These are phyloP conservation scores for Hemisphaericaspora subhashii DNA, from an alignment of 1,139 yeast species.

Conservation along the genomic window DNA sequence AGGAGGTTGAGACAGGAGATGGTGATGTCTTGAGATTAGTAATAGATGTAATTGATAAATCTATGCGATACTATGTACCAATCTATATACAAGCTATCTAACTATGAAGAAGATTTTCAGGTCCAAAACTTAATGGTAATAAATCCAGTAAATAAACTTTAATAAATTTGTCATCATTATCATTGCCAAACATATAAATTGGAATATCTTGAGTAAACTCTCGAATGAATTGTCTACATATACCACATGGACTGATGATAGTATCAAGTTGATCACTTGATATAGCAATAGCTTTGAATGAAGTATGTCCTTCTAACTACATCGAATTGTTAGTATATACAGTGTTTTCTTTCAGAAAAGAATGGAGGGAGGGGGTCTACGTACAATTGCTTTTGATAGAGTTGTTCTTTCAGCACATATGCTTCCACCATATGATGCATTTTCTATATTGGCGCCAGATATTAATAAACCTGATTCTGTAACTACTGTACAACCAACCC, in stretches of 20 bases:
- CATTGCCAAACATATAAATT: constrained; percentile 59
- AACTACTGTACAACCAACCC: constrained; percentile 80
- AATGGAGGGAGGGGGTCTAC: constrained; percentile 14
- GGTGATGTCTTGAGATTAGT: background rate
- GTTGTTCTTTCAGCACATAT: constrained; percentile 93
- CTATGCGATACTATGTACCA: too few species aligned
- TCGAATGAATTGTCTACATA: constrained; percentile 84
- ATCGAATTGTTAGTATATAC: constrained; percentile 5
- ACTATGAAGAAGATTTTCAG: constrained; percentile 50
- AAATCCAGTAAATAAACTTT: constrained; percentile 56
- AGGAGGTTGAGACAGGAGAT: background rate
- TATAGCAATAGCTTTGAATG: constrained; percentile 67
- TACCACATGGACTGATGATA: constrained; percentile 86
- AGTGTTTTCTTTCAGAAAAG: constrained; percentile 8
- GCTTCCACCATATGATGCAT: constrained; percentile 86
- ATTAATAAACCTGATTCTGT: constrained; percentile 50
- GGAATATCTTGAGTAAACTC: constrained; percentile 64
- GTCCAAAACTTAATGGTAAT: constrained; percentile 86
- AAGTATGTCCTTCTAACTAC: constrained; percentile 43
- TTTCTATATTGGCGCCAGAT: constrained; percentile 87
- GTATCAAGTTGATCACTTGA: constrained; percentile 56
- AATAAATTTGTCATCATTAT: constrained; percentile 45
- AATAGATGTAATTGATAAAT: too few species aligned
- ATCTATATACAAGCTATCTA: background rate
- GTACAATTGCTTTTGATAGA: constrained; percentile 60